Evolutionary conservation across 371 early-diverging fungal species (phyloP).

Genomic region (Saksenaea vasiformis): DNA sequence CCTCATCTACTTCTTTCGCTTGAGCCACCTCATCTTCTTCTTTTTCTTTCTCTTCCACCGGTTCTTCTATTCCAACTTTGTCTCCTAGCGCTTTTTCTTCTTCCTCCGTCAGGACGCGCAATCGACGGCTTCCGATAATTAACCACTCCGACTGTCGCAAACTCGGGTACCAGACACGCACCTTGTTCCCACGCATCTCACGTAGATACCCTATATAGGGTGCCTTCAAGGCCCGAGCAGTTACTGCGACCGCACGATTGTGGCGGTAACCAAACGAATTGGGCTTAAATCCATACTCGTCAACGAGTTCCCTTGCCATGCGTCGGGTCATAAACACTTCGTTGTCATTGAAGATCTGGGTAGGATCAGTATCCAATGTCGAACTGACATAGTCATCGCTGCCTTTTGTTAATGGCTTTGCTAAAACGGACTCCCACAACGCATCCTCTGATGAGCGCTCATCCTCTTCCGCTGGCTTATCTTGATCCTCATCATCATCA

Average conservation of each 20-base stretch:
- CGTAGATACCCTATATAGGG: constrained; percentile 30
- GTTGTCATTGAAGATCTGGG: constrained; percentile 51
- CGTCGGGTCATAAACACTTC: constrained; percentile 58
- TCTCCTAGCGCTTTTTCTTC: constrained; percentile 22
- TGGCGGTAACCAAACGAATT: constrained; percentile 55
- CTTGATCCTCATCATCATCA: constrained; percentile 15
- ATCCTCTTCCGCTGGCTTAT: constrained; percentile 2
- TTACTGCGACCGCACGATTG: constrained; percentile 47
- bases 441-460: neutral
- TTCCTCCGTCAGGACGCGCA: constrained; percentile 30
- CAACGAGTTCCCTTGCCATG: constrained; percentile 47
- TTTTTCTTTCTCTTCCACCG: neutral
- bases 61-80: neutral
- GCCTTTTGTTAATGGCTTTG: neutral
- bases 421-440: neutral
- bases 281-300: constrained; percentile 45
- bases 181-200: constrained; percentile 32
- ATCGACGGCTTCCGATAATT: constrained; percentile 33
- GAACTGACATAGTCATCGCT: constrained; percentile 34
- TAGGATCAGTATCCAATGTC: constrained; percentile 37
- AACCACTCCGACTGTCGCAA: constrained; percentile 41
- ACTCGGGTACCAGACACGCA: constrained; percentile 43
- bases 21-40: neutral
- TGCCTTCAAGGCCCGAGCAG: constrained; percentile 11
- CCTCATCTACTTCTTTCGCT: neutral